phyloP scores from a whole-genome alignment of 2,329 filamentous ascomycete species.

The Venturia oleaginea region DNA sequence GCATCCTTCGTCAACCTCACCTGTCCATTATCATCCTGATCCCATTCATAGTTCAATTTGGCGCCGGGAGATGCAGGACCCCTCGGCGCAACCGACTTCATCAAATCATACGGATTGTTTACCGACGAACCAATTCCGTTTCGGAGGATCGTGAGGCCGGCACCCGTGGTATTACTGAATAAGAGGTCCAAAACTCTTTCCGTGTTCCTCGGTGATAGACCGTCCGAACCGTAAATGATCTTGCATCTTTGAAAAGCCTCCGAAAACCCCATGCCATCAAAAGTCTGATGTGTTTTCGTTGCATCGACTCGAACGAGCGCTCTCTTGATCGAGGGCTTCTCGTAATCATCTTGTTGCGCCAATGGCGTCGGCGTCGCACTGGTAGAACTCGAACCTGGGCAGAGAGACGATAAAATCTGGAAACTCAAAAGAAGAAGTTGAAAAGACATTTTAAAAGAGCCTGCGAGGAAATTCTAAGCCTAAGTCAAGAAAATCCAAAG shows the following conservation, averaged over 20 bases:
- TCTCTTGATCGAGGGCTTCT: neutral
- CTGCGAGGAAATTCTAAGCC: neutral
- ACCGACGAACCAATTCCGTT: slow-evolving; percentile 38
- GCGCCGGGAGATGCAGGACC: slow-evolving; percentile 35
- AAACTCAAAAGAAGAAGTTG: neutral
- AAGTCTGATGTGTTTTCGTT: slow-evolving; percentile 35
- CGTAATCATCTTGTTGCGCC: neutral
- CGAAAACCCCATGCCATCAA: slow-evolving; percentile 39
- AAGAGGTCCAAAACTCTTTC: slow-evolving; percentile 35
- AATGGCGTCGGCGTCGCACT: neutral
- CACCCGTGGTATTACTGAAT: slow-evolving; percentile 37
- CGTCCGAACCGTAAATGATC: slow-evolving; percentile 28
- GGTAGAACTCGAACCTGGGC: neutral
- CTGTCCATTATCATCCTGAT: slow-evolving; percentile 39
- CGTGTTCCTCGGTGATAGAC: slow-evolving; percentile 32
- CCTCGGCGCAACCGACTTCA: slow-evolving; percentile 37
- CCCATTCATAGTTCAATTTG: slow-evolving; percentile 37
- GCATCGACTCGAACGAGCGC: slow-evolving; percentile 31
- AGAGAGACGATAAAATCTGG: neutral
- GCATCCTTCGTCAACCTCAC: slow-evolving; percentile 22
- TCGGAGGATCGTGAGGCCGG: slow-evolving; percentile 37
- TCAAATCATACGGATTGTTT: slow-evolving; percentile 31
- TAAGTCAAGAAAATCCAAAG: neutral
- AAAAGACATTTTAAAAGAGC: neutral
- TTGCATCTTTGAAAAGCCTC: slow-evolving; percentile 39